phyloP scores from a whole-genome alignment of 202 grass and related monocot species.

The Cymbopogon flexuosus region DNA sequence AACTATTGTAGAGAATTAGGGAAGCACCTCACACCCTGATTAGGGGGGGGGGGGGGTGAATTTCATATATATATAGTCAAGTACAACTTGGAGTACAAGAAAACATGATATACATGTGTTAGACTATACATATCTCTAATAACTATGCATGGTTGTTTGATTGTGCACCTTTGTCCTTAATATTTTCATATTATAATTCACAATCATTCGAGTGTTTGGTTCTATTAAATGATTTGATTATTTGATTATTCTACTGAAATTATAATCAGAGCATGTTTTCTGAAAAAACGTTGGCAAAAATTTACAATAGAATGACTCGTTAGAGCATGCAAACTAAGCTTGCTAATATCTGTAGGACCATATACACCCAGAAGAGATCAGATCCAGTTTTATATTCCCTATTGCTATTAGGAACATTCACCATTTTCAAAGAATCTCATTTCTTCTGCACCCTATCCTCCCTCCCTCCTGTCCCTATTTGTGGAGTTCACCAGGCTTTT shows the following conservation, averaged over 20 bases:
- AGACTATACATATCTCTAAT: too few species aligned
- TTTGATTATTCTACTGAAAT: slow-evolving; percentile 10
- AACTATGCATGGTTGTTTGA: background rate
- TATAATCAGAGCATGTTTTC: background rate
- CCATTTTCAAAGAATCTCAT: background rate
- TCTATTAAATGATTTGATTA: background rate
- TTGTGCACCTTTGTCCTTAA: background rate
- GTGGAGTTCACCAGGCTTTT: background rate
- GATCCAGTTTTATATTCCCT: background rate
- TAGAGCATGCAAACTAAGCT: background rate
- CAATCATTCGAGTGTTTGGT: background rate
- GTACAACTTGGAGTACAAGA: too few species aligned
- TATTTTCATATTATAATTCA: background rate
- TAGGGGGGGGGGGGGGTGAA: too few species aligned
- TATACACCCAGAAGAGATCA: background rate
- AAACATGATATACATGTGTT: too few species aligned
- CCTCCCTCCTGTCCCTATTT: background rate
- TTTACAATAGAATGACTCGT: background rate
- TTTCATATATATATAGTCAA: too few species aligned
- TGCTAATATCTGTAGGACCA: background rate
- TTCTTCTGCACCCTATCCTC: background rate
- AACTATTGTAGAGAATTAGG: background rate
- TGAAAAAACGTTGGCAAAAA: background rate
- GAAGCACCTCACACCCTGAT: too few species aligned
- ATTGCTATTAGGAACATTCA: background rate